These are phyloP conservation scores for Aschersonia sp. DNA, from an alignment of 2,329 filamentous ascomycete species.

Conservation along the genomic window DNA sequence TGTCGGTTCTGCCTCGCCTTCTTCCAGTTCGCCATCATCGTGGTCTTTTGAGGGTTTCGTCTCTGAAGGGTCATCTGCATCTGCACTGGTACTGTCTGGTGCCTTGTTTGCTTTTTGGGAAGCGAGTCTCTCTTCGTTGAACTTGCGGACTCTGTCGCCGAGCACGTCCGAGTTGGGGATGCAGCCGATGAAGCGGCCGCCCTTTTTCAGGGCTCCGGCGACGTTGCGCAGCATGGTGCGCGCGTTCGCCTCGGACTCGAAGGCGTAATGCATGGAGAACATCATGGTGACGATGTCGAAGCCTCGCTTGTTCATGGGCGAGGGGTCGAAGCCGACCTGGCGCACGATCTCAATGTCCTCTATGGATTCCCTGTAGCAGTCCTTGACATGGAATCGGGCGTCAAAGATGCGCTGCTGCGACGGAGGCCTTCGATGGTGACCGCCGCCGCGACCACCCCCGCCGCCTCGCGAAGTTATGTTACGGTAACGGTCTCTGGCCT, in stretches of 20 bases:
- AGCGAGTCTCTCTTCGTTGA: constrained; percentile 40
- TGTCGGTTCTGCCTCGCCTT: constrained; percentile 46
- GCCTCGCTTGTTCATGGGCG: constrained; percentile 58
- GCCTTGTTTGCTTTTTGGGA: constrained; percentile 24
- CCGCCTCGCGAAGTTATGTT: constrained; percentile 52
- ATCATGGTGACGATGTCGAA: constrained; percentile 98
- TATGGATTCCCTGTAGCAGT: constrained; percentile 79
- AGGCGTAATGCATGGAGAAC: constrained; percentile 99
- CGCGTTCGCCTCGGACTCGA: constrained; percentile 82
- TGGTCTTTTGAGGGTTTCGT: constrained; percentile 9
- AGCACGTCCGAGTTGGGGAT: constrained; percentile 96
- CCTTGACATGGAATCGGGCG: constrained; percentile 77
- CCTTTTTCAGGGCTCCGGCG: constrained; percentile 78
- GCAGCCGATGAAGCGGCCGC: constrained; percentile 83
- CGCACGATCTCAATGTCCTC: constrained; percentile 69
- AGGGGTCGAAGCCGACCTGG: constrained; percentile 76
- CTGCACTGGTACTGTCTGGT: too few relatives aligned
- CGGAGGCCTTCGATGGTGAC: constrained; percentile 24
- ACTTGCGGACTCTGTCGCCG: constrained; percentile 60
- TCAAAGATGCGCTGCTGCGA: constrained; percentile 54
- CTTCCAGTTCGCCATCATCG: constrained; percentile 36
- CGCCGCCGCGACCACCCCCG: constrained; percentile 39
- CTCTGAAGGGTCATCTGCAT: background rate
- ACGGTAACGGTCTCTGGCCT: constrained; percentile 73
- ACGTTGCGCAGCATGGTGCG: constrained; percentile 90